phyloP scores from a whole-genome alignment of 73 alveolate species.

The Paramecium tetraurelia region DNA sequence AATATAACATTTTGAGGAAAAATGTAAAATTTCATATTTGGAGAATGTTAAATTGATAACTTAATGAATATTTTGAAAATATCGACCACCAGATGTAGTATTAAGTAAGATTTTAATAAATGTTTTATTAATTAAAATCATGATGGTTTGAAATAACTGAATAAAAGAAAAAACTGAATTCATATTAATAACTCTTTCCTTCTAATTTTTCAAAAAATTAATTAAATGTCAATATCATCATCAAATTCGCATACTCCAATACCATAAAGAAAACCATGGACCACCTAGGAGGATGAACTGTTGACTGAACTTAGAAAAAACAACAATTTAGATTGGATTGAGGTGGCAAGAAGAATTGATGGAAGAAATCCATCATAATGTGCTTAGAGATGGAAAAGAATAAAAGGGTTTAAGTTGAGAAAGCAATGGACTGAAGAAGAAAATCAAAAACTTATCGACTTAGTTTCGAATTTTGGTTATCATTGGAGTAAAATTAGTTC shows the following conservation, averaged over 20 bases:
- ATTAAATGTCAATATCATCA: background rate
- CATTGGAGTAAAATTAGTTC: slow-evolving; percentile 58
- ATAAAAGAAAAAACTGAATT: slow-evolving; percentile 37
- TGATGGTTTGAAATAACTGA: slow-evolving; percentile 38
- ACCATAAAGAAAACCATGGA: slow-evolving; percentile 57
- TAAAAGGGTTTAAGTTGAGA: slow-evolving; percentile 53
- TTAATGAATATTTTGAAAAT: background rate
- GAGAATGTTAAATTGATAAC: background rate
- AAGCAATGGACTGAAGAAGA: slow-evolving; percentile 63
- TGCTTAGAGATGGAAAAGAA: slow-evolving; percentile 64
- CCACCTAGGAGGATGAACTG: slow-evolving; percentile 53
- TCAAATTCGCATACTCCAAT: background rate
- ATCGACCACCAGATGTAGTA: background rate
- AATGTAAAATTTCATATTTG: background rate
- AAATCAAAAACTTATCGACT: background rate
- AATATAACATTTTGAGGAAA: background rate
- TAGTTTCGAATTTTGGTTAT: slow-evolving; percentile 47
- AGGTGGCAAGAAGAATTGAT: slow-evolving; percentile 53
- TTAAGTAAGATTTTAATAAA: background rate
- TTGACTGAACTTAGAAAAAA: slow-evolving; percentile 19
- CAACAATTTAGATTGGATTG: slow-evolving; percentile 50
- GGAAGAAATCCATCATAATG: slow-evolving; percentile 63
- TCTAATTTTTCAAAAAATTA: background rate
- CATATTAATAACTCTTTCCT: background rate
- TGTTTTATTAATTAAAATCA: background rate